Evolutionary conservation across 805 yeast genomes (phyloP).

Genomic region (Candida manassasensis): DNA sequence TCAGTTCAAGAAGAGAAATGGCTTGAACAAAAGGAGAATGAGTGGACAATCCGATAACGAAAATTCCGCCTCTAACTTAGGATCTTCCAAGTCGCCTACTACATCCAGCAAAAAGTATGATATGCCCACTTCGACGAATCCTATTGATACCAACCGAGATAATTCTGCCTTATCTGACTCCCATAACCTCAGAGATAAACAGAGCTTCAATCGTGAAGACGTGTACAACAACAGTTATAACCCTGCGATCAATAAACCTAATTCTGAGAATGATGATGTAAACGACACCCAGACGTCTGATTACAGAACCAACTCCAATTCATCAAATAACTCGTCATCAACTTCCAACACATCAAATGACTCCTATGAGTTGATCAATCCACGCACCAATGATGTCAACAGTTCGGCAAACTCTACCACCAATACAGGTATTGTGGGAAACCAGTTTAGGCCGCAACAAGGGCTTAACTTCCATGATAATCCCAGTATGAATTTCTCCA

Average conservation of each 20-base stretch:
- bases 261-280: constrained; percentile 7
- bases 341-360: constrained; percentile 2
- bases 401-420: constrained; percentile 6
- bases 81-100: constrained; percentile 3
- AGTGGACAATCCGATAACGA: constrained; percentile 4
- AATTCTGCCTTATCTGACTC: neutral
- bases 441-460: constrained; percentile 24
- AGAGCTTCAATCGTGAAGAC: constrained; percentile 2
- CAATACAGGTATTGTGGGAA: constrained; percentile 10
- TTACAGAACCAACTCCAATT: constrained; percentile 3
- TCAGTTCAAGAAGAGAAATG: constrained; percentile 58
- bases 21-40: constrained; percentile 34
- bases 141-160: neutral
- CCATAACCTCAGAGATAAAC: constrained; percentile 11
- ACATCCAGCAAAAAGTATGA: constrained; percentile 1
- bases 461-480: constrained; percentile 20
- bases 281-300: constrained; percentile 4
- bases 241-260: neutral
- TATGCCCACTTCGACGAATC: constrained; percentile 1
- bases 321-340: constrained; percentile 6
- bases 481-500: constrained; percentile 9
- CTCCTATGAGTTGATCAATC: constrained; percentile 20
- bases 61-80: constrained; percentile 4
- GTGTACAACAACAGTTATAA: neutral
- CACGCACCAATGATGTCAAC: constrained; percentile 8